These are phyloP conservation scores for Sporothrix curviconia DNA, from an alignment of 2,329 filamentous ascomycete genomes.

Conservation along the genomic window DNA sequence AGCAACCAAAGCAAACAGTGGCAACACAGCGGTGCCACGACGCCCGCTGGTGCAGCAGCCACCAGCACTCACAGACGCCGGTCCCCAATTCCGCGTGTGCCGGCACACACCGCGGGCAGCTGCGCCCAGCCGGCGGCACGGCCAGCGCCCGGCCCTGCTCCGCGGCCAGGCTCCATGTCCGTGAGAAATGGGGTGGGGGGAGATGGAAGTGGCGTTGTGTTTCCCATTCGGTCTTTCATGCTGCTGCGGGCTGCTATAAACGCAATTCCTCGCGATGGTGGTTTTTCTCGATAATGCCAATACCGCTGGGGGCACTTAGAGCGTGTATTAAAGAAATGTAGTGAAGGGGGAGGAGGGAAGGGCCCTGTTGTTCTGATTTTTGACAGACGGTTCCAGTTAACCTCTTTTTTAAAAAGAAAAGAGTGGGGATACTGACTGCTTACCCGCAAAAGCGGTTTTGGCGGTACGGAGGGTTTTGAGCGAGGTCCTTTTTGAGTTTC, in stretches of 20 bases:
- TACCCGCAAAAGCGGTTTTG: background rate
- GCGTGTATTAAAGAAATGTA: too few relatives aligned
- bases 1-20: background rate
- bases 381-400: too few relatives aligned
- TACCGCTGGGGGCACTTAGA: too few relatives aligned
- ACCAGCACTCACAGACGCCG: constrained; percentile 20
- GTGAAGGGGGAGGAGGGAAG: too few relatives aligned
- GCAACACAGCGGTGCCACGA: background rate
- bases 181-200: background rate
- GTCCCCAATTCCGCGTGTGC: constrained; percentile 22
- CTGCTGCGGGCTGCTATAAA: too few relatives aligned
- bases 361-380: too few relatives aligned
- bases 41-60: background rate
- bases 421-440: background rate
- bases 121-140: background rate
- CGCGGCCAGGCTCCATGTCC: background rate
- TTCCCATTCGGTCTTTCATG: too few relatives aligned
- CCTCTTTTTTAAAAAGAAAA: too few relatives aligned
- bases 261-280: too few relatives aligned
- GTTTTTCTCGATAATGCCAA: too few relatives aligned
- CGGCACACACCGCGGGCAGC: constrained; percentile 12
- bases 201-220: background rate
- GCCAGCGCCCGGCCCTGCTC: background rate
- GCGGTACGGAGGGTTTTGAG: background rate
- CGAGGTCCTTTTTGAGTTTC: background rate